These are phyloP conservation scores for Arachis stenosperma DNA, from an alignment of 306 rosid genomes.

Conservation along the genomic window DNA sequence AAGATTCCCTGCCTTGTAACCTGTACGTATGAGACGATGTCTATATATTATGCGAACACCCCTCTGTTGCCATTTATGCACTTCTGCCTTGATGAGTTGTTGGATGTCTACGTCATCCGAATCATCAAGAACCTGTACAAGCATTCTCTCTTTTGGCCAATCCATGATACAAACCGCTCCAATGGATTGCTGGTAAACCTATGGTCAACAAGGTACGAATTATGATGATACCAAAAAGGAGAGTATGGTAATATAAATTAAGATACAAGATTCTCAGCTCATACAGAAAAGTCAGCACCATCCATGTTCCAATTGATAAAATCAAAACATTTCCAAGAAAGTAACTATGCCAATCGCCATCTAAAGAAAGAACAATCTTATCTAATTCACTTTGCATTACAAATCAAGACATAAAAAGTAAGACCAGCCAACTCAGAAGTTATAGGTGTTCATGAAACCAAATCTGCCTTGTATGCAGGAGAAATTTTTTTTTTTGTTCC, in stretches of 20 bases:
- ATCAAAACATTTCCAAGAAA: neutral
- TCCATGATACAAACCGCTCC: constrained; percentile 90
- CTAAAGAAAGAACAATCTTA: neutral
- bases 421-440: neutral
- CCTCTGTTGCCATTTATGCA: constrained; percentile 93
- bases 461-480: neutral
- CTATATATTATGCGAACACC: constrained; percentile 85
- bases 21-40: constrained; percentile 91
- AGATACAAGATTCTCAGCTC: constrained; percentile 9
- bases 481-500: no score
- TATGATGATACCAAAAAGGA: constrained; percentile 30
- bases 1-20: constrained; percentile 98
- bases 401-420: no score
- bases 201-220: constrained; percentile 29
- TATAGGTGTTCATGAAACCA: neutral
- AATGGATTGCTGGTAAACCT: constrained; percentile 99
- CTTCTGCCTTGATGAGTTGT: constrained; percentile 92
- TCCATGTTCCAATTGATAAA: no score
- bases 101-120: constrained; percentile 87
- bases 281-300: neutral
- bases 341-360: neutral
- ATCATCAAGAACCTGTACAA: constrained; percentile 94
- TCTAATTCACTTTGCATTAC: neutral
- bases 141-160: constrained; percentile 97
- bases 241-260: constrained; percentile 6